Percentiles rank a stretch among this genome's conserved stretches.
phyloP scores from a whole-genome alignment of 805 yeast genomes.

The Zygoascus biomembranicola region DNA sequence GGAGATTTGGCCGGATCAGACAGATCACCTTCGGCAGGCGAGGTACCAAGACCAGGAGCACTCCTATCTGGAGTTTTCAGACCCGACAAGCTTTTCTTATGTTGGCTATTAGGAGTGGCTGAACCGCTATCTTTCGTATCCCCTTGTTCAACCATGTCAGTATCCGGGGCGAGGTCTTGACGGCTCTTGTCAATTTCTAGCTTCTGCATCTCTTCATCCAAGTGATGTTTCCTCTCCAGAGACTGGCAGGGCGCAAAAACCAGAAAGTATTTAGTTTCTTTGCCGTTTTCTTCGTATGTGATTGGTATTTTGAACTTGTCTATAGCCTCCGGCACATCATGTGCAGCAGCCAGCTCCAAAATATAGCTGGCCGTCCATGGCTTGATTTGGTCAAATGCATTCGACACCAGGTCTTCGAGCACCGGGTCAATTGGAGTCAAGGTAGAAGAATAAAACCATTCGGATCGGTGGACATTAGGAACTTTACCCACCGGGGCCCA shows the following conservation, averaged over 20 bases:
- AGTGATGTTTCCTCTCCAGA: constrained; percentile 9
- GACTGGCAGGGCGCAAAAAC: constrained; percentile 24
- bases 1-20: constrained; percentile 1
- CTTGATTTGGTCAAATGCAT: constrained; percentile 16
- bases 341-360: constrained; percentile 20
- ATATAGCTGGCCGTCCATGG: constrained; percentile 24
- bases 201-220: constrained; percentile 4
- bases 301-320: constrained; percentile 18
- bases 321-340: constrained; percentile 21
- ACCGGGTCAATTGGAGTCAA: constrained; percentile 28
- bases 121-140: background rate
- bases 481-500: constrained; percentile 29
- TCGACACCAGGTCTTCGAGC: constrained; percentile 21
- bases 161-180: background rate
- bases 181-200: background rate
- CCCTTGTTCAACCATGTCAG: background rate
- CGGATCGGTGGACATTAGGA: constrained; percentile 26
- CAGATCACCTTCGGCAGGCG: background rate
- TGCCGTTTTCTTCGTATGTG: constrained; percentile 9
- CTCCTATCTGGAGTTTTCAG: background rate
- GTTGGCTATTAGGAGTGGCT: background rate
- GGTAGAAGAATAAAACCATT: constrained; percentile 32
- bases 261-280: constrained; percentile 14
- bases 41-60: background rate
- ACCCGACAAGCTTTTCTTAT: background rate